phyloP scores from a whole-genome alignment of 2,329 filamentous ascomycete species.

The Colletotrichum echinochloae region DNA sequence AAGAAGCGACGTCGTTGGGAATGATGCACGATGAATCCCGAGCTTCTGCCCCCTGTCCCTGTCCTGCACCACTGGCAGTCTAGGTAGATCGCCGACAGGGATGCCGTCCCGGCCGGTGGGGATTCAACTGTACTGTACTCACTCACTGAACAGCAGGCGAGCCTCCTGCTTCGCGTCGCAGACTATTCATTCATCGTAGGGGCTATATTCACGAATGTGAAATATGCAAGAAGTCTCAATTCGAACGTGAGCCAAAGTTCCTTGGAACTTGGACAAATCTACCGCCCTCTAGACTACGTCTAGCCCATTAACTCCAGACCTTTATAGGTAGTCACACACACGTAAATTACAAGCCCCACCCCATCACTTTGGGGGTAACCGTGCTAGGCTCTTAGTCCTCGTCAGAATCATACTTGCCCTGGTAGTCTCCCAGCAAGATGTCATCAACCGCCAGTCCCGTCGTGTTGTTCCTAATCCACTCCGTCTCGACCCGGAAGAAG shows the following conservation, averaged over 20 bases:
- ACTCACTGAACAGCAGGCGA: slow-evolving; percentile 53
- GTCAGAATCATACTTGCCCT: slow-evolving; percentile 63
- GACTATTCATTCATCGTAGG: slow-evolving; percentile 57
- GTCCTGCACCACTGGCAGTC: neutral
- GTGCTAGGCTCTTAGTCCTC: slow-evolving; percentile 28
- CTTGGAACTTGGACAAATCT: neutral
- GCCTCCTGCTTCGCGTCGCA: slow-evolving; percentile 47
- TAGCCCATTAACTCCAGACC: slow-evolving; percentile 31
- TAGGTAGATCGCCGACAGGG: slow-evolving; percentile 22
- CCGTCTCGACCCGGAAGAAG: slow-evolving; percentile 93
- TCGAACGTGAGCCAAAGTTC: neutral
- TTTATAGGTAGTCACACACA: slow-evolving; percentile 23
- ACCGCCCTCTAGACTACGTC: slow-evolving; percentile 27
- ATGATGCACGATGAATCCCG: too few relatives aligned
- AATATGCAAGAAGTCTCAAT: slow-evolving; percentile 6
- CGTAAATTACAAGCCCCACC: slow-evolving; percentile 33
- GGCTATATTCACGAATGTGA: slow-evolving; percentile 57
- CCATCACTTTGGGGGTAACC: slow-evolving; percentile 8
- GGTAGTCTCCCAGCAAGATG: slow-evolving; percentile 80
- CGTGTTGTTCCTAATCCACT: slow-evolving; percentile 77
- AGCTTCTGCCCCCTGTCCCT: slow-evolving; percentile 11
- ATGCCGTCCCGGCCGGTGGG: slow-evolving; percentile 48
- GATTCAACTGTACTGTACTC: slow-evolving; percentile 58
- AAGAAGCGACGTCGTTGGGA: neutral
- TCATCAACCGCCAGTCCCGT: slow-evolving; percentile 72